A percentile compares a stretch with the other conserved stretches of the same genome.
These are phyloP conservation scores for Solanum bulbocastanum DNA, from an alignment of 257 asterid species.

Conservation along the genomic window DNA sequence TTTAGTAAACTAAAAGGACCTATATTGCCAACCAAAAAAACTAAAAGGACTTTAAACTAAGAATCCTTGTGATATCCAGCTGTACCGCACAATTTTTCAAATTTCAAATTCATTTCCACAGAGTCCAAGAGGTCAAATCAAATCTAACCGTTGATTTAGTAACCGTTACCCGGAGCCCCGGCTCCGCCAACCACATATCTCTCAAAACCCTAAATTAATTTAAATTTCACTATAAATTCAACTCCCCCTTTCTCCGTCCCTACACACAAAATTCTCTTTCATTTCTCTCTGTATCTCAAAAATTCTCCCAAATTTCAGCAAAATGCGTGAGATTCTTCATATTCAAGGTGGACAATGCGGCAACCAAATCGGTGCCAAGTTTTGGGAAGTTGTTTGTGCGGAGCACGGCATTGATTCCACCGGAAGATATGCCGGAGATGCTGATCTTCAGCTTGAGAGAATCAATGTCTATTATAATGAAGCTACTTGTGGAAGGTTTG, in stretches of 20 bases:
- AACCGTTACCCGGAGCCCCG: background rate
- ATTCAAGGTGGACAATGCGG: constrained; percentile 1
- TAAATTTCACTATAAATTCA: background rate
- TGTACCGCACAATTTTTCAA: background rate
- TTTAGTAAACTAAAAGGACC: background rate
- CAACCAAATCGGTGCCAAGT: constrained; percentile 1
- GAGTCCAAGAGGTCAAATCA: background rate
- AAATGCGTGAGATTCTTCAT: background rate
- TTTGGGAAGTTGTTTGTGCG: background rate
- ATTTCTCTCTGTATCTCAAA: background rate
- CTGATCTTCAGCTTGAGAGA: background rate
- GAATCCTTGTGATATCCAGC: background rate
- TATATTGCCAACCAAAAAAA: background rate
- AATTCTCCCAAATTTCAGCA: background rate
- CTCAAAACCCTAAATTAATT: background rate
- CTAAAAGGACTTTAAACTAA: background rate
- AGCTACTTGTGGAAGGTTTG: background rate
- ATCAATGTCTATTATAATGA: background rate
- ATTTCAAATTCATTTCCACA: background rate
- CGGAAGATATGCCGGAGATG: background rate
- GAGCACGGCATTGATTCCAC: background rate
- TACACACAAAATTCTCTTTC: background rate
- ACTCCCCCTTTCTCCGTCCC: background rate
- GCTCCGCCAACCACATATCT: background rate
- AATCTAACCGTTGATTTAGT: background rate